These are phyloP conservation scores for Aspergillus asperescens DNA, from an alignment of 495 filamentous ascomycete genomes.

Conservation along the genomic window DNA sequence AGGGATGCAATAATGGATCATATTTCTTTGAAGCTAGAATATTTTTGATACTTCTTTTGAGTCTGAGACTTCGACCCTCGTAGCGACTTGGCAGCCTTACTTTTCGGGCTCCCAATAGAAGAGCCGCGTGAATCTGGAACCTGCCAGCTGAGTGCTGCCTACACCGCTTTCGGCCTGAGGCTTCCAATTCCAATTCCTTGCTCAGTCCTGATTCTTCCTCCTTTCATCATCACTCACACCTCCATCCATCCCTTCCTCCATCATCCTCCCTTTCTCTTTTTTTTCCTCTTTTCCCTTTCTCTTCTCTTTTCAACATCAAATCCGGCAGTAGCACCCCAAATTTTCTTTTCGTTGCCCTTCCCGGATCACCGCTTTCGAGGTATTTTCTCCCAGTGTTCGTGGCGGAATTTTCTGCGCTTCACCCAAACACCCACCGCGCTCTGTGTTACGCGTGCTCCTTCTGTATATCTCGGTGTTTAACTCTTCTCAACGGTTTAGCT, in stretches of 20 bases:
- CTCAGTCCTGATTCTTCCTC: conserved; percentile 16
- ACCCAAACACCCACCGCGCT: conserved; percentile 2
- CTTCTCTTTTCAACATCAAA: not conserved
- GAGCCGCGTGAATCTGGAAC: conserved; percentile 23
- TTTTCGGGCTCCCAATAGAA: not conserved
- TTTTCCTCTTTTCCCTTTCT: conserved; percentile 1
- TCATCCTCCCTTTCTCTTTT: conserved; percentile 11
- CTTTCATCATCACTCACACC: conserved; percentile 23
- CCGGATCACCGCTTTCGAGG: conserved; percentile 3
- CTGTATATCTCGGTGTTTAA: conserved; percentile 3
- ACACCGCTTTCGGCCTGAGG: conserved; percentile 3
- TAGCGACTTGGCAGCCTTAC: conserved; percentile 11
- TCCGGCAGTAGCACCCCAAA: not conserved
- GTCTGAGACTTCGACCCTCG: not conserved
- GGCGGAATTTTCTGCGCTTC: conserved; percentile 13
- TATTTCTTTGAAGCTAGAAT: not conserved
- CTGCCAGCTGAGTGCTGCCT: conserved; percentile 9
- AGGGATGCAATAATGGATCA: not conserved
- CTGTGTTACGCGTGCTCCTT: conserved; percentile 15
- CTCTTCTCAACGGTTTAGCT: conserved; percentile 16
- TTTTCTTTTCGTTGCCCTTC: conserved; percentile 4
- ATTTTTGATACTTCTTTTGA: not conserved
- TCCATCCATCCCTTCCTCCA: conserved; percentile 15
- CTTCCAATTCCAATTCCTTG: conserved; percentile 7
- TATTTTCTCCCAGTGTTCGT: conserved; percentile 8